Evolutionary conservation across 108 stramenopile genomes (phyloP), one percentile per base, ranked within the genome.

Genomic region (Parmales sp.): DNA sequence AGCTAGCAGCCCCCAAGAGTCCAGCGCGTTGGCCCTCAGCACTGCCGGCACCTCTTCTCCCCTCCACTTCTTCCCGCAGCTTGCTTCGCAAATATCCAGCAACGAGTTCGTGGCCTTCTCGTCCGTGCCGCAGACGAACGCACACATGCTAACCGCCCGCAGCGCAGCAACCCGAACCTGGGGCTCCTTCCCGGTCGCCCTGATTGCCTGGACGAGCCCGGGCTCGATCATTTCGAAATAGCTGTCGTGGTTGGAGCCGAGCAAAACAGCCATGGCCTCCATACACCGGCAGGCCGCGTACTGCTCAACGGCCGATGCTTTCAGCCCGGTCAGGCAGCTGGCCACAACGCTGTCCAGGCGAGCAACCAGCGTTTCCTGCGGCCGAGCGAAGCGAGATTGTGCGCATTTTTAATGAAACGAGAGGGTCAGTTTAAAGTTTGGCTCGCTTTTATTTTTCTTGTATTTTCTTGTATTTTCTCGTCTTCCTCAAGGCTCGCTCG

Each of bases 211-310:
- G 1, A 60, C 74, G 45, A 91, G 70, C n/a, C 77, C 74, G 1
- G 64, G 70, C 26, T 79, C 69, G 9, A 86, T 41, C 2, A 63
- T 38, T 45, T 83, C 77, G 48, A 75, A 78, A 36, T 81, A 81
- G 29, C 82, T 86, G 49, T 84, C 83, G 19, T 74, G 63, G 39
- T 86, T 43, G 7, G 41, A 43, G 41, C 78, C 83, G n/a, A 91
- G 60, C 26, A 91, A 51, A 0, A 91, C 77, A 0, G 84, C 82
- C 22, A 68, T 71, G 37, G 84, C 88, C 70, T 89, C 90, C 39
- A 91, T 39, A 0, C 82, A 76, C 13, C 90, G 83, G 72, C 90
- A 91, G 5, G 86, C 82, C 1, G 90, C 90, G 72, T 91, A 91
- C 72, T 89, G 90, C 72, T 89, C 88, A 23, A 82, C 63, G 26